Percentiles rank a stretch among this genome's conserved stretches.
Evolutionary conservation across 2,329 filamentous ascomycete species (phyloP).

Genomic region (Alternaria sp.): DNA sequence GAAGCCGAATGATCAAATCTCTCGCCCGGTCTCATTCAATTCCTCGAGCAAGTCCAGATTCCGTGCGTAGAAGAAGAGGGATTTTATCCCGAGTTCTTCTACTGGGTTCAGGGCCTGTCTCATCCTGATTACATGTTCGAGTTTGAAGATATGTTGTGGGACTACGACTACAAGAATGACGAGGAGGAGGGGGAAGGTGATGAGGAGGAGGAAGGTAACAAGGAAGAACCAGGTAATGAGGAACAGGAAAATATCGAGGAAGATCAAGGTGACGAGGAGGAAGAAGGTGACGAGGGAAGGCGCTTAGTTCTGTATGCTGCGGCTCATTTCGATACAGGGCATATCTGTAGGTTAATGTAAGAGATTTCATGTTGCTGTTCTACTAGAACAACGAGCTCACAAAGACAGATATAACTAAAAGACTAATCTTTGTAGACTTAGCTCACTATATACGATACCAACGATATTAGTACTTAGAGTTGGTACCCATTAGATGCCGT

Average conservation of each 20-base stretch:
- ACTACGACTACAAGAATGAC: background rate
- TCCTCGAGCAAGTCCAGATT: background rate
- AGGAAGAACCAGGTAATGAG: too few species aligned
- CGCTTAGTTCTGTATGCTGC: background rate
- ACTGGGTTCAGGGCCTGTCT: background rate
- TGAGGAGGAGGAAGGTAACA: background rate
- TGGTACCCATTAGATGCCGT: background rate
- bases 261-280: too few species aligned
- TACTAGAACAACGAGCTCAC: background rate
- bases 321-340: background rate
- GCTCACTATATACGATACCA: background rate
- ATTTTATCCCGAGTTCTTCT: background rate
- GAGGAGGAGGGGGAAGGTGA: background rate
- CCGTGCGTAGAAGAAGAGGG: background rate
- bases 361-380: background rate
- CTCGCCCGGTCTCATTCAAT: background rate
- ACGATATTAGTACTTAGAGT: background rate
- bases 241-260: too few species aligned
- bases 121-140: background rate
- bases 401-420: background rate
- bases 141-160: background rate
- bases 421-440: background rate
- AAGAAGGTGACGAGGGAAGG: background rate
- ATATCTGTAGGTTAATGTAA: background rate
- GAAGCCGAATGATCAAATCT: background rate